Base-by-base conservation (phyloP, 208 protist species). In the Leishmania aethiopica region DNA sequence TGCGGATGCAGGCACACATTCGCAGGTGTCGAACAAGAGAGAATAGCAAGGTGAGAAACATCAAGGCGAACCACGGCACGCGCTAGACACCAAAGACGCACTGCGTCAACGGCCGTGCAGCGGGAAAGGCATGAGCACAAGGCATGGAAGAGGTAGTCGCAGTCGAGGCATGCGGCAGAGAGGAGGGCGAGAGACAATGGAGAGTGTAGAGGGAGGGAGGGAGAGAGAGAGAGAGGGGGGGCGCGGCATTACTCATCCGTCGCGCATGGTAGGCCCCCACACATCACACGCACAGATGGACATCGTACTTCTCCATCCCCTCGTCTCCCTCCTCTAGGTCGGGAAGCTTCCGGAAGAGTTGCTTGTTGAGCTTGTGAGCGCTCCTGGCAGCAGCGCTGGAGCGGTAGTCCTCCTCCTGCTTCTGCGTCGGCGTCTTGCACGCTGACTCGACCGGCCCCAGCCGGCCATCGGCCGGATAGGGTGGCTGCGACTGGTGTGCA, bases 391-490 rank as follows among this genome's bases (percentile, higher is more conserved):
- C 32, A 4, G 35, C 32, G n/a, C 22, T 35, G 19, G 28, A 77
- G 25, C 76, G 60, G 40, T 73, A 42, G 19, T 77, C 81, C 35
- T 77, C 70, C 37, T 62, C 47, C 10, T 37, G 1, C 28, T 66
- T 49, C 32, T 0, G 35, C 4, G 66, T 28, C 28, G 75, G 37
- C 35, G 55, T 35, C 64, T 37, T 11, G 53, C 10, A 45, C 8
- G 7, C 19, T 15, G 72, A 28, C 35, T 77, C 72, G n/a, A 77
- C n/a, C 60, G 71, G 71, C 72, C 40, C 37, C 70, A 85, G 59
- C 6, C 72, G 70, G 1, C 57, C 77, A 15, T 74, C 28, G 13
- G 71, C 37, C 2, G 82, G 72, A 3, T 66, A 22, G 0, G 37
- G 82, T 2, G 72, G 11, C 62, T 57, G 45, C 37, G 60, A 49